Evolutionary conservation across 2,329 filamentous ascomycete genomes (phyloP).

Genomic region (Aspergillus hiratsukae): DNA sequence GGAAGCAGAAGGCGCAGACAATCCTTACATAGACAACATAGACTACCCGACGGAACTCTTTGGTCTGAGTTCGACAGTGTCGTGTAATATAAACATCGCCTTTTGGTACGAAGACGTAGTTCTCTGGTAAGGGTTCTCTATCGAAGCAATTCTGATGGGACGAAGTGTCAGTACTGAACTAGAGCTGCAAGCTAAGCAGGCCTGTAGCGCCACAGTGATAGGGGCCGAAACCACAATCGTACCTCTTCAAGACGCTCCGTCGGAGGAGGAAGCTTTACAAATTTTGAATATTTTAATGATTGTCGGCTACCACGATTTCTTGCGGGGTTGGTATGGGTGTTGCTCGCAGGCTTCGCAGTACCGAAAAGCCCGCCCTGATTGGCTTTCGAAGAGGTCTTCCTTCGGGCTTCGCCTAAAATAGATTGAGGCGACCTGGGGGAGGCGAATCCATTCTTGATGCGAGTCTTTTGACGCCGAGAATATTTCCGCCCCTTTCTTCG

Average conservation of each 20-base stretch:
- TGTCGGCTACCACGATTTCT: neutral
- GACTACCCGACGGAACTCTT: constrained; percentile 25
- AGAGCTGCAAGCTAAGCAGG: constrained; percentile 1
- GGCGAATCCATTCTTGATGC: constrained; percentile 4
- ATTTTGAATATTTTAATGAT: constrained; percentile 12
- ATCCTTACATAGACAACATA: constrained; percentile 37
- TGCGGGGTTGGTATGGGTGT: constrained; percentile 1
- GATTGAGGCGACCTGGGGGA: constrained; percentile 12
- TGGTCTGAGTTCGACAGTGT: constrained; percentile 36
- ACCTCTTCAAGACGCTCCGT: constrained; percentile 27
- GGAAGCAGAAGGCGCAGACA: neutral
- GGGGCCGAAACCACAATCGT: neutral
- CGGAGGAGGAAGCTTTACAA: constrained; percentile 15
- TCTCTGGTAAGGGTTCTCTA: constrained; percentile 21
- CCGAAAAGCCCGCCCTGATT: neutral
- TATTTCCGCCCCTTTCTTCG: constrained; percentile 10
- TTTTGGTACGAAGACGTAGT: constrained; percentile 40
- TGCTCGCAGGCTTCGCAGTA: neutral
- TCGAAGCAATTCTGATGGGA: constrained; percentile 29
- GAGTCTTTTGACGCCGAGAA: constrained; percentile 6
- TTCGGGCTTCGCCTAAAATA: constrained; percentile 10
- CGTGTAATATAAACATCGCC: constrained; percentile 43
- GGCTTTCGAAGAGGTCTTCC: constrained; percentile 6
- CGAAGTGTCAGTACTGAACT: constrained; percentile 1
- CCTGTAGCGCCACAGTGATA: neutral